Percentiles rank a stretch among this genome's conserved stretches.
Evolutionary conservation across 2,329 filamentous ascomycete genomes (phyloP).

Genomic region (Acarospora socialis): DNA sequence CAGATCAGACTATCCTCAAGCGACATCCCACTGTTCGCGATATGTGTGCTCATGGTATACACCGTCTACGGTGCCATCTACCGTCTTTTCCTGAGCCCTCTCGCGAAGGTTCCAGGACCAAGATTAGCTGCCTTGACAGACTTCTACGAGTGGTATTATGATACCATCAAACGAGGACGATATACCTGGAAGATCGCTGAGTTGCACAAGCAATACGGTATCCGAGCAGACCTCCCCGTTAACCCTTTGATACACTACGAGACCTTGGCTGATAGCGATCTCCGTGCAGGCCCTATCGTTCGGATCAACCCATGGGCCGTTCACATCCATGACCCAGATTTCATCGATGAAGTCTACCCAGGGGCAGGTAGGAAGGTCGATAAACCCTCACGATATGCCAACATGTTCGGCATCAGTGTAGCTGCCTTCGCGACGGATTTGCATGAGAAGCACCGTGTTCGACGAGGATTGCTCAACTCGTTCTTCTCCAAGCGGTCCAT

Average conservation of each 20-base stretch:
- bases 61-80: too few relatives aligned
- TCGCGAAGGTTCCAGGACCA: constrained; percentile 7
- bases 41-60: too few relatives aligned
- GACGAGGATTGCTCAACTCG: constrained; percentile 9
- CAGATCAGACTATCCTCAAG: too few relatives aligned
- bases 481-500: constrained; percentile 12
- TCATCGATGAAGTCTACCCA: constrained; percentile 11
- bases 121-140: constrained; percentile 8
- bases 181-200: constrained; percentile 5
- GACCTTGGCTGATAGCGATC: too few relatives aligned
- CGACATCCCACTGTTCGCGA: too few relatives aligned
- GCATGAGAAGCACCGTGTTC: constrained; percentile 12
- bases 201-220: constrained; percentile 3
- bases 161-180: too few relatives aligned
- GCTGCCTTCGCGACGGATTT: not conserved
- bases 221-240: too few relatives aligned
- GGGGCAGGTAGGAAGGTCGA: not conserved
- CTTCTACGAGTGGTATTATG: constrained; percentile 10
- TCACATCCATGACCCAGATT: constrained; percentile 17
- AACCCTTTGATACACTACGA: too few relatives aligned
- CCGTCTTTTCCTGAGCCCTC: constrained; percentile 7
- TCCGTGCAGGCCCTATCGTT: constrained; percentile 18
- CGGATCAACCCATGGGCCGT: constrained; percentile 18
- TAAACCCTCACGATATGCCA: not conserved
- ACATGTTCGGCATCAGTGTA: not conserved